Conservation (phyloP, 2,329 filamentous ascomycete species). For the Scedosporium minutisporum region DNA sequence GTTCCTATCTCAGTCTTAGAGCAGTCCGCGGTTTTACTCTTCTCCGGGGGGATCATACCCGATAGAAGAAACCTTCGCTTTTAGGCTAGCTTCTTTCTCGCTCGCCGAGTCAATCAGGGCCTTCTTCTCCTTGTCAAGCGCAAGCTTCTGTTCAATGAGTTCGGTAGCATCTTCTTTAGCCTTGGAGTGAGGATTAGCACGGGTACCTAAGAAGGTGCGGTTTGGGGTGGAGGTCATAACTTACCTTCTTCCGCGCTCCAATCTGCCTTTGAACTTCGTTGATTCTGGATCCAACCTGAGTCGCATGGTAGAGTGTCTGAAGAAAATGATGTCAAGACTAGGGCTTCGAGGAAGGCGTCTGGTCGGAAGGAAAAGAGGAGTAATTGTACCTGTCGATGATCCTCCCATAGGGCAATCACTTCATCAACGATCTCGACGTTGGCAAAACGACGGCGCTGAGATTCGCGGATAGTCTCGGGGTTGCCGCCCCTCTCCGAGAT, state of each 20-base stretch:
- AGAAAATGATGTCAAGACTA: not conserved
- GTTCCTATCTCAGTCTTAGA: slow-evolving; percentile 17
- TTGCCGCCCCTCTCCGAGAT: slow-evolving; percentile 82
- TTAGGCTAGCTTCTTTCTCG: slow-evolving; percentile 65
- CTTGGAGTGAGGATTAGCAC: slow-evolving; percentile 23
- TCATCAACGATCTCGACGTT: slow-evolving; percentile 80
- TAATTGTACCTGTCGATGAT: slow-evolving; percentile 57
- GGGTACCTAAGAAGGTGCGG: not conserved
- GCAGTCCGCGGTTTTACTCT: not conserved
- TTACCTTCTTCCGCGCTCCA: slow-evolving; percentile 72
- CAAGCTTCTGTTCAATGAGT: slow-evolving; percentile 66
- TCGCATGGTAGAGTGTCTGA: slow-evolving; percentile 58
- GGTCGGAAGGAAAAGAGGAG: slow-evolving; percentile 23
- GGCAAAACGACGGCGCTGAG: slow-evolving; percentile 73
- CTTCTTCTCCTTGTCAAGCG: slow-evolving; percentile 75
- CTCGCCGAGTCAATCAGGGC: slow-evolving; percentile 62
- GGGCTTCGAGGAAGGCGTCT: too few relatives aligned
- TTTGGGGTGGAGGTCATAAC: slow-evolving; percentile 8
- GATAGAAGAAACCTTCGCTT: slow-evolving; percentile 71
- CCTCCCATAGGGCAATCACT: slow-evolving; percentile 77
- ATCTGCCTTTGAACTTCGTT: slow-evolving; percentile 88
- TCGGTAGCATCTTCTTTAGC: slow-evolving; percentile 81
- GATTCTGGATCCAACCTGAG: slow-evolving; percentile 73
- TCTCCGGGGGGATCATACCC: slow-evolving; percentile 53
- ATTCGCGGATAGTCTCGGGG: slow-evolving; percentile 84